Evolutionary conservation across 176 grass and related monocot species (phyloP).

Genomic region (Aegilops umbellulata): DNA sequence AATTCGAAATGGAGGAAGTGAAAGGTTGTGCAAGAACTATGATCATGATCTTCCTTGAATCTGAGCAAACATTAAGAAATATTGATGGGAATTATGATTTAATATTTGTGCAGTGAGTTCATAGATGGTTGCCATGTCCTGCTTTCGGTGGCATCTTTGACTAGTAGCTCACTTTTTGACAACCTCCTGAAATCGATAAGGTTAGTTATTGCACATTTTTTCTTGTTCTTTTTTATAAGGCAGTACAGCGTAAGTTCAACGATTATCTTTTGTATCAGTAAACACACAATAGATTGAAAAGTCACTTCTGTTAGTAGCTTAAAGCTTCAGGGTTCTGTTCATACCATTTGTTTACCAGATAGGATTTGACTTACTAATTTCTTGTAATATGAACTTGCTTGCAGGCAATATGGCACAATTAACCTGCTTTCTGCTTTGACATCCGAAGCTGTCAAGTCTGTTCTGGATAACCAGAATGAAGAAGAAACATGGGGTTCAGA

Average conservation of each 20-base stretch:
- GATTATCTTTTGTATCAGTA: neutral
- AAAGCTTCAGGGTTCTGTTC: neutral
- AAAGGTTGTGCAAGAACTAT: constrained; percentile 66
- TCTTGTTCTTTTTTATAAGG: neutral
- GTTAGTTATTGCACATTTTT: constrained; percentile 36
- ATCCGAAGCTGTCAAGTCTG: constrained; percentile 79
- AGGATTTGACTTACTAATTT: constrained; percentile 16
- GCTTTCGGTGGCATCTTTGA: constrained; percentile 89
- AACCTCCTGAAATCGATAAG: constrained; percentile 86
- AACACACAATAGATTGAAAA: constrained; percentile 1
- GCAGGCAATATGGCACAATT: constrained; percentile 85
- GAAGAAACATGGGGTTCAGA: constrained; percentile 90
- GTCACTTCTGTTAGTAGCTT: constrained; percentile 1
- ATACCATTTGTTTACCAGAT: constrained; percentile 19
- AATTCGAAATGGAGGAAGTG: constrained; percentile 70
- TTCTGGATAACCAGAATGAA: constrained; percentile 65
- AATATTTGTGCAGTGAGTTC: constrained; percentile 69
- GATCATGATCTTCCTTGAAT: constrained; percentile 25
- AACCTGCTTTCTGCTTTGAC: constrained; percentile 83
- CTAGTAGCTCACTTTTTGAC: constrained; percentile 72
- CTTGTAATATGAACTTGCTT: constrained; percentile 36
- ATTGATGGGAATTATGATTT: constrained; percentile 38
- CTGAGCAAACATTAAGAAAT: constrained; percentile 23
- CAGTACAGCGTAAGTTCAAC: neutral
- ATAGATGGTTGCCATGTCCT: constrained; percentile 91